phyloP scores from a whole-genome alignment of 192 early-diverging fungal genomes.

The Umbelopsis vinacea region DNA sequence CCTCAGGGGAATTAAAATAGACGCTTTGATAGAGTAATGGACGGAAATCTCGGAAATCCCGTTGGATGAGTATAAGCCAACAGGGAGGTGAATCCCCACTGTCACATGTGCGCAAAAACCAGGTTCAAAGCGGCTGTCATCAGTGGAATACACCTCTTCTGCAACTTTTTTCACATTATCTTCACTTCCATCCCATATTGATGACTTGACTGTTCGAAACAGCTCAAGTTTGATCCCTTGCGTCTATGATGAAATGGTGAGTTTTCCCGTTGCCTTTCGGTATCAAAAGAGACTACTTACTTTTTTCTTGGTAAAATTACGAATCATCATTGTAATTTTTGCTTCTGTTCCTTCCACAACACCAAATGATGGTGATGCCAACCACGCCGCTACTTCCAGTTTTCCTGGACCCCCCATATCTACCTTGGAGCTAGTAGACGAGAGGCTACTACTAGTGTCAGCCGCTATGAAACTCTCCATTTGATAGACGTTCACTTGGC shows the following conservation, averaged over 20 bases:
- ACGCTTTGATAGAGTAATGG: background rate
- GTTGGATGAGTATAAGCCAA: background rate
- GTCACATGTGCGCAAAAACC: conserved; percentile 11
- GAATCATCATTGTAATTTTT: background rate
- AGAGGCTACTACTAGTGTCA: background rate
- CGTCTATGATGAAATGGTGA: background rate
- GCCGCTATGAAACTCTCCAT: background rate
- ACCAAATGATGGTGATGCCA: background rate
- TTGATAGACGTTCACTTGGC: conserved; percentile 8
- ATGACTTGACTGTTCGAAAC: background rate
- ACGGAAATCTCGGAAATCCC: background rate
- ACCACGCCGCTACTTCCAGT: background rate
- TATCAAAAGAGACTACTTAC: background rate
- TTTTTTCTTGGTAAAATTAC: conserved; percentile 12
- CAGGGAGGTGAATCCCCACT: background rate
- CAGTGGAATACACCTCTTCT: background rate
- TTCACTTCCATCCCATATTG: background rate
- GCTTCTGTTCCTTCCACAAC: background rate
- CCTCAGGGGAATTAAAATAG: background rate
- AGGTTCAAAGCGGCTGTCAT: conserved; percentile 2
- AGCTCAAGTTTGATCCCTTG: conserved; percentile 18
- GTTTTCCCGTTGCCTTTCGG: background rate
- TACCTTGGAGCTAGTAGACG: background rate
- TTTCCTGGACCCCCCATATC: background rate
- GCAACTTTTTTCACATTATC: background rate